A percentile compares a stretch with the other conserved stretches of the same genome.
Evolutionary conservation across 1,139 yeast species (phyloP).

Genomic region (Trichomonascaceae sp.): DNA sequence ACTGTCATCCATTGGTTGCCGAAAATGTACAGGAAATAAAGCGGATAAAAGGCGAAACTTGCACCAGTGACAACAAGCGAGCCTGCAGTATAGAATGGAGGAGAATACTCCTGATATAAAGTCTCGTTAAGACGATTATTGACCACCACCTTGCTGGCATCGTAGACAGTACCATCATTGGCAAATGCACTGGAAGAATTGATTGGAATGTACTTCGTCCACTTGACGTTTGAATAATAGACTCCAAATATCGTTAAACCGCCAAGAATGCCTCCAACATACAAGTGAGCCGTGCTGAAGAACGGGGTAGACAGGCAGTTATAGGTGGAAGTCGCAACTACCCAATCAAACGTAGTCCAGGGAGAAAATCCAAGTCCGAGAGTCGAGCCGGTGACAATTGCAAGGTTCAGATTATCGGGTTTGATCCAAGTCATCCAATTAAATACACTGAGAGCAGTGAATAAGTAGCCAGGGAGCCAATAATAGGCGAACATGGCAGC

Average conservation of each 20-base stretch:
- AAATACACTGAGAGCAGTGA: conserved; percentile 45
- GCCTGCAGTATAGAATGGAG: conserved; percentile 57
- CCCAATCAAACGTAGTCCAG: conserved; percentile 48
- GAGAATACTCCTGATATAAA: conserved; percentile 35
- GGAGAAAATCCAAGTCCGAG: conserved; percentile 53
- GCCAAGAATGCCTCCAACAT: conserved; percentile 39
- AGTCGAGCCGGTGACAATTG: conserved; percentile 49
- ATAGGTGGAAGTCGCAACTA: conserved; percentile 32
- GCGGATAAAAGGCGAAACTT: conserved; percentile 52
- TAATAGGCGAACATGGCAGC: conserved; percentile 44
- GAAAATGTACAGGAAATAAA: conserved; percentile 22
- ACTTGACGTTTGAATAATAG: conserved; percentile 44
- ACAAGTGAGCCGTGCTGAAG: conserved; percentile 38
- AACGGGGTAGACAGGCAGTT: conserved; percentile 39
- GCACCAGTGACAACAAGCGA: conserved; percentile 50
- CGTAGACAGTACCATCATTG: conserved; percentile 42
- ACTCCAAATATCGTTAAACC: conserved; percentile 38
- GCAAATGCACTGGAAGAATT: conserved; percentile 44
- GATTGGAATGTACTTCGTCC: conserved; percentile 50
- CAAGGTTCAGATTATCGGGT: conserved; percentile 49
- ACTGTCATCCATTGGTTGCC: conserved; percentile 22
- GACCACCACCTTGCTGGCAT: conserved; percentile 38
- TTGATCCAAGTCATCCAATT: conserved; percentile 62
- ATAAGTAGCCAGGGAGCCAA: conserved; percentile 52
- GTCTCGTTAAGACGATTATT: conserved; percentile 31